Conservation (phyloP, 2,329 filamentous ascomycete genomes). For the Emergomyces orientalis region DNA sequence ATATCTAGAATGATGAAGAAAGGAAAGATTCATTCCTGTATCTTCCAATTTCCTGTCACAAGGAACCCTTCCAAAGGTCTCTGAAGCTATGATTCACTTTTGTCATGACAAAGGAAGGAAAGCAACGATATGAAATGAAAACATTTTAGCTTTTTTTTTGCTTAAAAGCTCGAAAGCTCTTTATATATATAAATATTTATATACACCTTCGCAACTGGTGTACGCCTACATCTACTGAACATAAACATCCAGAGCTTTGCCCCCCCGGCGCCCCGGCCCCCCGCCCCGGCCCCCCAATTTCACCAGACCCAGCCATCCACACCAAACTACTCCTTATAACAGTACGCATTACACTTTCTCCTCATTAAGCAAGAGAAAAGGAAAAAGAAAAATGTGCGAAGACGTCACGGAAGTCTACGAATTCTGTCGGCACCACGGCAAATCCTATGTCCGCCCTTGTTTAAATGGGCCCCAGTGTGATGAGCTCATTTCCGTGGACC, state of each 20-base stretch:
- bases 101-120: no score
- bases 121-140: no score
- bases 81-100: no score
- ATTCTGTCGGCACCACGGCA: slow-evolving; percentile 13
- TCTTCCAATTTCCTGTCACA: not conserved
- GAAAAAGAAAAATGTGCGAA: slow-evolving; percentile 7
- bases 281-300: no score
- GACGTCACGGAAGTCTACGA: slow-evolving; percentile 13
- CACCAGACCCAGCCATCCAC: not conserved
- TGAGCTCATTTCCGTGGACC: slow-evolving; percentile 6
- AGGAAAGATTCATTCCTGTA: not conserved
- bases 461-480: slow-evolving; percentile 7
- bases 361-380: no score
- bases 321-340: not conserved
- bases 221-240: not conserved
- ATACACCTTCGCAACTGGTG: not conserved
- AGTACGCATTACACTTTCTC: not conserved
- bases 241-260: not conserved
- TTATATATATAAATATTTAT: not conserved
- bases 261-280: no score
- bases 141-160: not conserved
- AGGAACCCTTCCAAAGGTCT: not conserved
- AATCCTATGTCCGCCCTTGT: slow-evolving; percentile 9
- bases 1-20: not conserved
- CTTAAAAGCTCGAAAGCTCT: not conserved